These are phyloP conservation scores for Aspergillus aculeatus DNA, from an alignment of 2,329 filamentous ascomycete genomes.

Conservation along the genomic window DNA sequence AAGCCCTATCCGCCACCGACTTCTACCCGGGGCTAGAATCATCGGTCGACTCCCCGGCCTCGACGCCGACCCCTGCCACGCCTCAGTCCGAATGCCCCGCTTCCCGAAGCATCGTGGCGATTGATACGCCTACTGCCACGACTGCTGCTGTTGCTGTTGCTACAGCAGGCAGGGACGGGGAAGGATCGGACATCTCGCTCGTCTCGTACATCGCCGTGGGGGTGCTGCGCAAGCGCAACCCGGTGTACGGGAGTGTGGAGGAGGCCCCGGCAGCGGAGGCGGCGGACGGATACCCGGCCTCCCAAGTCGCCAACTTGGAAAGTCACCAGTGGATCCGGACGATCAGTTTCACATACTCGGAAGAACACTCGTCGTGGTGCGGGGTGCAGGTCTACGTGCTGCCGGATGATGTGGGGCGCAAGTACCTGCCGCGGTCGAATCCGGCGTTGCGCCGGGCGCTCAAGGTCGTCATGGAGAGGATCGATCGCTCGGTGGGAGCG, in stretches of 20 bases:
- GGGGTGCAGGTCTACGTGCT: constrained; percentile 40
- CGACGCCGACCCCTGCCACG: neutral
- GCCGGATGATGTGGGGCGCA: constrained; percentile 40
- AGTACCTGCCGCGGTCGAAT: constrained; percentile 34
- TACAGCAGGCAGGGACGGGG: neutral
- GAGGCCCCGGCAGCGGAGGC: neutral
- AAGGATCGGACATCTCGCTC: neutral
- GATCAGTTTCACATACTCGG: constrained; percentile 17
- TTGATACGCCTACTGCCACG: neutral
- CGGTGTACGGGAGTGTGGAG: neutral
- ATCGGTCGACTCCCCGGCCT: neutral
- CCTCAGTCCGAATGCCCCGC: neutral
- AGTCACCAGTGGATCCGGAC: constrained; percentile 39
- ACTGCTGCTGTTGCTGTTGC: too few species aligned
- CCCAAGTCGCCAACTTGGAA: constrained; percentile 29
- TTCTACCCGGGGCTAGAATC: neutral
- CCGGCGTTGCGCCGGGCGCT: constrained; percentile 35
- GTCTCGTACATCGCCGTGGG: constrained; percentile 34
- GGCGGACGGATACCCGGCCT: constrained; percentile 15
- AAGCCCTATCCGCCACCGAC: neutral
- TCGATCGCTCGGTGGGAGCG: constrained; percentile 40
- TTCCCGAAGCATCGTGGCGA: neutral
- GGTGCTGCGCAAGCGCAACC: constrained; percentile 23
- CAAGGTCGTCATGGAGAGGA: constrained; percentile 39
- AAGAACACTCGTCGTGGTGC: constrained; percentile 15